Base-by-base conservation (phyloP, 2,329 filamentous ascomycete genomes). In the Aspergillus fumigatus region DNA sequence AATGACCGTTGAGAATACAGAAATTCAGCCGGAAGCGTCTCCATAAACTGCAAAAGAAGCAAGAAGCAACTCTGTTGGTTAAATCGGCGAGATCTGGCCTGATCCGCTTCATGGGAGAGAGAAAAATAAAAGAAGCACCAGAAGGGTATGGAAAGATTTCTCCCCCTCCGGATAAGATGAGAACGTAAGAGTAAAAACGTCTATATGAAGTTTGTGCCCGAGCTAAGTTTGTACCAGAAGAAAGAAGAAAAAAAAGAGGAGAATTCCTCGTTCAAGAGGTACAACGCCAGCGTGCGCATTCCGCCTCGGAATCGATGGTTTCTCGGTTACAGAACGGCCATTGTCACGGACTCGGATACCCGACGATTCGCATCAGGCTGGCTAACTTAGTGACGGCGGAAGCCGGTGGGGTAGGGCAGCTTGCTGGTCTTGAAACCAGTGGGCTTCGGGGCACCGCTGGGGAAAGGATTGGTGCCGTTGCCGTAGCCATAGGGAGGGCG, bases 371-470 rank as follows among this genome's bases (percentile, higher is more conserved):
- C 27, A 10, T n/a, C 23, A 53, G 41, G 26, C 57, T 61, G 59
- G 56, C 61, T 54, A 61, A 65, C 51, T 23, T 61, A 62, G 55
- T 59, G 62, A 55, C 65, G 69, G 53, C 65, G 66, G 63, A 64
- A 68, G 58, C 61, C 58, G 40, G 65, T 63, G 50, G 65, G 62
- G 57, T 61, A 57, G 43, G 50, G 50, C 50, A 47, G 43, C 59
- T 56, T 59, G 64, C 68, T 71, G 53, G 71, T 73, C 53, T 62
- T 56, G 59, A 72, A 73, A 47, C 71, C 63, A 51, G 66, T 68
- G 54, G 65, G 63, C 48, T 62, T 61, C 14, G 62, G 58, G 38
- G 51, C 52, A n/a, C 59, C 60, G 56, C 59, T 63, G 56, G 51
- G 48, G 50, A 53, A 56, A 47, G 58, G 52, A 47, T 50, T 32